Conservation (phyloP, 2,329 filamentous ascomycete species). For the Alternaria angustiovoidea region DNA sequence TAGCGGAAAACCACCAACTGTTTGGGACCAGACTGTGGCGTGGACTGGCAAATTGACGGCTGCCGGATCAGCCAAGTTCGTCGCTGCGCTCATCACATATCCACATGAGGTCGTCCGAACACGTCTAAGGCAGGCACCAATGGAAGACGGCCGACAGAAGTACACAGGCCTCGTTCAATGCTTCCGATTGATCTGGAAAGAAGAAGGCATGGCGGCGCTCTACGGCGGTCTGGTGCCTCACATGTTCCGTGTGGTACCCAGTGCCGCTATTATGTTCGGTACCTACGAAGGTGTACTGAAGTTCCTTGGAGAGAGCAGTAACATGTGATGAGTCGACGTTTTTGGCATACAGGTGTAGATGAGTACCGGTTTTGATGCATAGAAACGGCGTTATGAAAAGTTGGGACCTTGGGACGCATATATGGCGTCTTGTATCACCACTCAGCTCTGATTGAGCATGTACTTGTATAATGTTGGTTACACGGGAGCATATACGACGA, state of each 20-base stretch:
- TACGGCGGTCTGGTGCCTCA: slow-evolving; percentile 94
- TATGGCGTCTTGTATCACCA: slow-evolving; percentile 14
- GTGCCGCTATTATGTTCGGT: slow-evolving; percentile 95
- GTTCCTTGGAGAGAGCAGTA: slow-evolving; percentile 56
- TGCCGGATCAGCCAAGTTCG: slow-evolving; percentile 83
- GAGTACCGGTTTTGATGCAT: slow-evolving; percentile 22
- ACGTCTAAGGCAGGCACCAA: slow-evolving; percentile 83
- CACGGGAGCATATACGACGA: background rate
- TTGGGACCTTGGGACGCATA: slow-evolving; percentile 8
- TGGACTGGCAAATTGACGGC: slow-evolving; percentile 82
- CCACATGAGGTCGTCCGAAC: slow-evolving; percentile 92
- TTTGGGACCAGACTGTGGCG: slow-evolving; percentile 77
- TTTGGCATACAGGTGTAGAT: background rate
- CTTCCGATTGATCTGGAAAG: slow-evolving; percentile 85
- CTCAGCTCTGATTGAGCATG: slow-evolving; percentile 8
- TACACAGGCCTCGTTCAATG: slow-evolving; percentile 90
- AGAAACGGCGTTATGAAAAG: slow-evolving; percentile 16
- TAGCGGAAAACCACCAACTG: slow-evolving; percentile 68
- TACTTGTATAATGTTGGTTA: slow-evolving; percentile 17
- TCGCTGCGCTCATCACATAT: slow-evolving; percentile 86
- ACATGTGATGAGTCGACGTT: slow-evolving; percentile 33
- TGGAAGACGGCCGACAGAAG: slow-evolving; percentile 74
- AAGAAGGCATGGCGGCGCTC: slow-evolving; percentile 84
- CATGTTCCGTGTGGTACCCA: slow-evolving; percentile 88
- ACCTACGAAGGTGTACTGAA: slow-evolving; percentile 71